These are phyloP conservation scores for Vitis hybrid DNA, from an alignment of 177 flowering plant species.

Conservation along the genomic window DNA sequence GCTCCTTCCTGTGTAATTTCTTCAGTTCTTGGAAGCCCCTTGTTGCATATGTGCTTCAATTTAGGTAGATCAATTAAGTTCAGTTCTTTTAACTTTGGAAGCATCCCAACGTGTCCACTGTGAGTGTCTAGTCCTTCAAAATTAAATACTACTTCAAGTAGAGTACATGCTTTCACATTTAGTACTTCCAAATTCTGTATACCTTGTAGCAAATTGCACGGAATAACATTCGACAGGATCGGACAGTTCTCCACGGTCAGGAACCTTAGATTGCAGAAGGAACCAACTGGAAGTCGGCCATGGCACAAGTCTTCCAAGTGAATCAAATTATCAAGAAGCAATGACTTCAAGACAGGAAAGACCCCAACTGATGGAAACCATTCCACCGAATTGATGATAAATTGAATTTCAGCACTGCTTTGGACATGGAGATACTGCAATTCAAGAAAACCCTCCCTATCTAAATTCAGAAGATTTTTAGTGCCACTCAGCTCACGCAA, in stretches of 20 bases:
- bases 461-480: slow-evolving; percentile 4
- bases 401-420: background rate
- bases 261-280: too few relatives aligned
- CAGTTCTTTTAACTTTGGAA: background rate
- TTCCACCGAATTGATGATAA: background rate
- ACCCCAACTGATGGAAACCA: background rate
- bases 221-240: background rate
- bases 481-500: slow-evolving; percentile 6
- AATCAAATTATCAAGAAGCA: slow-evolving; percentile 3
- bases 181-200: background rate
- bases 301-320: slow-evolving; percentile 5
- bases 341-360: slow-evolving; percentile 11
- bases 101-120: too few relatives aligned
- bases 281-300: background rate
- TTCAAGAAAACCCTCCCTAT: slow-evolving; percentile 11
- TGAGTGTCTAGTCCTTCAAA: too few relatives aligned
- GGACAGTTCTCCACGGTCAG: background rate
- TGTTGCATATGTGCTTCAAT: background rate
- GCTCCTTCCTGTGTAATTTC: too few relatives aligned
- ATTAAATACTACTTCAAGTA: too few relatives aligned
- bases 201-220: background rate
- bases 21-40: too few relatives aligned
- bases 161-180: background rate
- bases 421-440: slow-evolving; percentile 15
- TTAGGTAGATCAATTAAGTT: slow-evolving; percentile 1